Base-by-base conservation (phyloP, 1,284 basidiomycete genomes). In the Ceratobasidium sp. region DNA sequence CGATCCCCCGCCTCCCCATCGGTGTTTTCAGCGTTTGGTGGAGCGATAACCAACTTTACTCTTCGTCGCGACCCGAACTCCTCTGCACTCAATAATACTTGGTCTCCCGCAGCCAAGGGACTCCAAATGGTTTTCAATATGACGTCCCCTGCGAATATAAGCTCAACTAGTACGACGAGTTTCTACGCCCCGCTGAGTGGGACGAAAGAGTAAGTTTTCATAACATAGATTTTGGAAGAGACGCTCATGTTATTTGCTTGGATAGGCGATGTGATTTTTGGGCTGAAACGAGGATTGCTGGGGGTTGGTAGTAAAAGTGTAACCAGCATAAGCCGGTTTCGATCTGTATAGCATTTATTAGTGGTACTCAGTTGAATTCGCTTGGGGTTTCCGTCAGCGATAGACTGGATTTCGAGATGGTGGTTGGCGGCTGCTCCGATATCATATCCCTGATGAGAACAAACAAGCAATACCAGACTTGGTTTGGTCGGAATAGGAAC, bases 51-150 rank as follows among this genome's bases (percentile, higher is more conserved):
- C 41, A 57, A 69, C 53, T 69, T 69, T 15, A 69, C 53, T 6
- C 14, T 48, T 8, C 22, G n/a, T 2, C 53, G 36, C 1, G 45
- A 57, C 11, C 66, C 54, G 1, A 45, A 57, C 29, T 57, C 51
- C 4, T 7, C 15, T 2, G 66, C 66, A 11, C 54, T 69, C 2
- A 57, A 57, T 41, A 22, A 3, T 11, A 57, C 51, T 31, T 69
- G 66, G 54, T 53, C 48, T 15, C 41, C 31, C 11, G 19, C 54
- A 3, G 17, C 7, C 31, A 41, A 22, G 31, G 51, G 53, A 14
- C 44, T n/a, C 17, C 66, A 69, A 22, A 44, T 57, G n/a, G 66
- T 69, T 7, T 69, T 69, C 66, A 56, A 57, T 22, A 67, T 67
- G 53, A 57, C 53, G 36, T 57, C 53, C 15, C 54, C 66, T 4